Evolutionary conservation across 164 flowering plant species (phyloP).

Genomic region (Dillenia turbinata): DNA sequence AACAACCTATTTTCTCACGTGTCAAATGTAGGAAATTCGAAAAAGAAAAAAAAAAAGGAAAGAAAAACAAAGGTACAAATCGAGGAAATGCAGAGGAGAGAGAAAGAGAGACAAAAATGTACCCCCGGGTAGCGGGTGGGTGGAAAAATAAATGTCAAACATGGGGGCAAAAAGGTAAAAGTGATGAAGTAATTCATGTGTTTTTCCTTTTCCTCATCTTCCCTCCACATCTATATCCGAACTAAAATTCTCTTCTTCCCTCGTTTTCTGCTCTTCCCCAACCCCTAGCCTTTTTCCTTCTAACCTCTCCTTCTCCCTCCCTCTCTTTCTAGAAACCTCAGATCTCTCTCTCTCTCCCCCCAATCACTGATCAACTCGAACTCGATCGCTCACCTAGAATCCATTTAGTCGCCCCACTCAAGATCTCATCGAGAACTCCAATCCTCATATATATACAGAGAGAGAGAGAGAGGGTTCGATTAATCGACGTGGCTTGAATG

Average conservation of each 20-base stretch:
- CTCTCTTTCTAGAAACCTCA: constrained; percentile 17
- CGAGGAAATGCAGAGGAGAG: too few relatives aligned
- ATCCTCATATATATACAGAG: too few relatives aligned
- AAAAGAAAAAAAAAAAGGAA: too few relatives aligned
- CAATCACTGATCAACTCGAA: background rate
- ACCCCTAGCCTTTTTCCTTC: constrained; percentile 15
- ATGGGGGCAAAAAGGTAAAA: constrained; percentile 5
- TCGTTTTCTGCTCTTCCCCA: constrained; percentile 49
- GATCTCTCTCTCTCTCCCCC: constrained; percentile 1
- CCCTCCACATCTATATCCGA: constrained; percentile 93
- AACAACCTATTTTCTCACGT: too few relatives aligned
- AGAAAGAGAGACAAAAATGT: too few relatives aligned
- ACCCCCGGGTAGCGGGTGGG: too few relatives aligned
- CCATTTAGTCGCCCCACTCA: constrained; percentile 3
- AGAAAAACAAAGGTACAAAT: too few relatives aligned
- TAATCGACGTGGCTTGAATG: constrained; percentile 25
- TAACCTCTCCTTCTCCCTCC: constrained; percentile 7
- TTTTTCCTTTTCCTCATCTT: constrained; percentile 26
- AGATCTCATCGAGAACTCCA: constrained; percentile 2
- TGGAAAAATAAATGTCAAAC: background rate
- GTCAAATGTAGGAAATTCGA: too few relatives aligned
- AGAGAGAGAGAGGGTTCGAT: constrained; percentile 9
- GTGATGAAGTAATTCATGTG: background rate
- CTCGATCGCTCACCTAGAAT: background rate
- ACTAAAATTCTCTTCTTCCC: constrained; percentile 80